Evolutionary conservation across 257 asterid genomes (phyloP), one percentile per base, ranked within the genome.

Genomic region (Scutellaria barbata): DNA sequence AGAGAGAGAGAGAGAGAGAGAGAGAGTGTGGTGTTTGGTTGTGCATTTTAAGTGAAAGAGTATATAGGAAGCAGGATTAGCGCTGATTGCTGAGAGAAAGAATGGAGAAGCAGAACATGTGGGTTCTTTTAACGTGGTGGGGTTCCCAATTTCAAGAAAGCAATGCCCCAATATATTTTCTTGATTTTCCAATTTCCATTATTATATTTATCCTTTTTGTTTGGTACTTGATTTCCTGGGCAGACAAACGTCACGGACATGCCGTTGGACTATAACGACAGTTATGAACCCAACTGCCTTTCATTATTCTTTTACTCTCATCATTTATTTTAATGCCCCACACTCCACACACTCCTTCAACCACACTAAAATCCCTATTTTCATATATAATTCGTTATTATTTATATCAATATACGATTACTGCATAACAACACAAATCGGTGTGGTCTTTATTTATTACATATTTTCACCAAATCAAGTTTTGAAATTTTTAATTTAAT

Each of bases 211-310:
- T 8, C n/a, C n/a, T 50, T 8, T 11, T 64, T 18, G 72, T 71
- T 53, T 10, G 64, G 45, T 53, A 43, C 50, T 71, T 46, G 16
- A 10, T 10, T 67, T 75, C 77, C 91, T 74, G 77, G 18, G 69
- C 69, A 63, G 68, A 75, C 92, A 80, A 68, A 60, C 58, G 92
- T 87, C 95, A 84, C 96, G 86, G 88, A 74, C 73, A 84, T 80
- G 74, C 90, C 86, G 90, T 87, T 83, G 85, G 76, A 55, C 50
- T 74, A 82, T 67, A 86, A 53, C 45, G 84, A 85, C 90, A 47
- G 76, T 74, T 81, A 50, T 55, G 52, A 50, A 18, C 46, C 84
- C 83, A 81, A 84, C 87, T 9, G 62, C 73, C 50, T 75, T 37
- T 73, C 51, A 69, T 37, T 80, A 85, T 79, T 81, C 45, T 22